Conservation (phyloP, 371 early-diverging fungal genomes). For the Rhizopus microsporus region DNA sequence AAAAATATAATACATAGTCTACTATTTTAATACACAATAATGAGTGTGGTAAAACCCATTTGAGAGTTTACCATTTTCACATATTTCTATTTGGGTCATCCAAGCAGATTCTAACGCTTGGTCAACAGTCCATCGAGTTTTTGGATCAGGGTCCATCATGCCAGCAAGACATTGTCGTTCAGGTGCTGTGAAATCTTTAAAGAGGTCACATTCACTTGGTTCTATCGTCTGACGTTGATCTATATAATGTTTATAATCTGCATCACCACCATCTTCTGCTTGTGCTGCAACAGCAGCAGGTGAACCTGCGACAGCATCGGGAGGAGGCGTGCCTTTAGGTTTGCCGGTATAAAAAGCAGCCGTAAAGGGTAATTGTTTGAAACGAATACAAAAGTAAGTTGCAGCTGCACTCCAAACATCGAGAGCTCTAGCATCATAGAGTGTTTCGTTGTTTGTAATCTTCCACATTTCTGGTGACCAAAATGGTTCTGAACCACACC, state of each 20-base stretch:
- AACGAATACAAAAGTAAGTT: constrained; percentile 80
- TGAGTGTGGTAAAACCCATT: constrained; percentile 38
- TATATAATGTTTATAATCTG: constrained; percentile 25
- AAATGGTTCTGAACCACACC: constrained; percentile 88
- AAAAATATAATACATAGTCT: not conserved
- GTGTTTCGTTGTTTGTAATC: constrained; percentile 46
- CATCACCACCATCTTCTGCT: constrained; percentile 34
- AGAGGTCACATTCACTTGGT: constrained; percentile 30
- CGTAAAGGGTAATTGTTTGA: constrained; percentile 66
- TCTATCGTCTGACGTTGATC: constrained; percentile 29
- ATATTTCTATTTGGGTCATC: constrained; percentile 55
- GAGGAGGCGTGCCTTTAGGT: constrained; percentile 20
- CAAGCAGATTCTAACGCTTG: constrained; percentile 83
- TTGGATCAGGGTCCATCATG: constrained; percentile 73
- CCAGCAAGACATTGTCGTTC: constrained; percentile 36
- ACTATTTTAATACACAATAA: constrained; percentile 17
- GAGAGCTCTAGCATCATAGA: constrained; percentile 77
- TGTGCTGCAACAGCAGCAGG: constrained; percentile 37
- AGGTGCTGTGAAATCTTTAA: constrained; percentile 21
- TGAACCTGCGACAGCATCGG: constrained; percentile 27
- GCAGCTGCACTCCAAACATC: constrained; percentile 88
- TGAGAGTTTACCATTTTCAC: constrained; percentile 32
- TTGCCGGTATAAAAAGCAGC: constrained; percentile 36
- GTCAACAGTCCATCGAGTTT: constrained; percentile 73
- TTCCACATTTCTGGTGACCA: constrained; percentile 83